Conservation (phyloP, 1,284 basidiomycete species). For the Cryptococcus sp. region DNA sequence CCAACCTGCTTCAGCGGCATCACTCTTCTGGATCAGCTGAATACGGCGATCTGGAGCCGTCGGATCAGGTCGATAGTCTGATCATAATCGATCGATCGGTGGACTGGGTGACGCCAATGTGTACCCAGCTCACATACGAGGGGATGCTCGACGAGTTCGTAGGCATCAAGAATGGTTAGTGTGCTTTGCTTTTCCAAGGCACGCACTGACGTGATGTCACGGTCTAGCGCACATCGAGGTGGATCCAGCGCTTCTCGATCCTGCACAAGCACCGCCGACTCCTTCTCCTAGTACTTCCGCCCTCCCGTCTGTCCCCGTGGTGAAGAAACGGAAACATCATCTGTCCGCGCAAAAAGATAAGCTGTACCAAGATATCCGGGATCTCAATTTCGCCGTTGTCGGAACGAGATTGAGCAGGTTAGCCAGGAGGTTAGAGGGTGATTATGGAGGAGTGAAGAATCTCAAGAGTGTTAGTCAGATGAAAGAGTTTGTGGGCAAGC, state of each 20-base stretch:
- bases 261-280: constrained; percentile 52
- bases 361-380: constrained; percentile 80
- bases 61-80: constrained; percentile 72
- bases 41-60: constrained; percentile 46
- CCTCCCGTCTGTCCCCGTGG: constrained; percentile 56
- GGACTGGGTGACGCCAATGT: constrained; percentile 94
- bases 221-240: constrained; percentile 82
- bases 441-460: constrained; percentile 62
- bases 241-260: constrained; percentile 73
- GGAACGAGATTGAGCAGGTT: constrained; percentile 78
- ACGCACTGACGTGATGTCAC: background rate
- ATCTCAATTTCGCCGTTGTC: constrained; percentile 92
- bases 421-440: constrained; percentile 82
- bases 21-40: constrained; percentile 39
- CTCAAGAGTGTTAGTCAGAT: constrained; percentile 87
- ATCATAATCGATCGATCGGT: constrained; percentile 86
- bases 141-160: constrained; percentile 94
- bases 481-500: constrained; percentile 90
- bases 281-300: constrained; percentile 55
- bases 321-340: constrained; percentile 81
- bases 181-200: constrained; percentile 1
- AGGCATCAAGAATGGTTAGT: constrained; percentile 82
- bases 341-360: constrained; percentile 75
- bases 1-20: constrained; percentile 69
- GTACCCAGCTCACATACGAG: constrained; percentile 96